These are phyloP conservation scores for Hygrophila difformis DNA, from an alignment of 257 asterid species.

Conservation along the genomic window DNA sequence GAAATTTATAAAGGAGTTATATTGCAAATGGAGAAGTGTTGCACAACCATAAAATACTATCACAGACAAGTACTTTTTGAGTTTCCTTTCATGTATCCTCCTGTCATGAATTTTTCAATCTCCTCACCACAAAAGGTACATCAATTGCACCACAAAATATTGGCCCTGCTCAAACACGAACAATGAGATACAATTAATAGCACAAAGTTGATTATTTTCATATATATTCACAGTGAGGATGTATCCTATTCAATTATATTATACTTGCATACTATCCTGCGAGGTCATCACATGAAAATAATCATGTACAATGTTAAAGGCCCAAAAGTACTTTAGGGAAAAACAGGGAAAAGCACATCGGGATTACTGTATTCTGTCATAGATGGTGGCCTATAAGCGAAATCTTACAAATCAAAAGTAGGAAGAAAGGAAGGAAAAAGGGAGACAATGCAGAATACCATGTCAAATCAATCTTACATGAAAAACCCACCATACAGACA, in stretches of 20 bases:
- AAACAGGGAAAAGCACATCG: too few relatives aligned
- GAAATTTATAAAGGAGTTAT: neutral
- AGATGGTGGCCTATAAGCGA: too few relatives aligned
- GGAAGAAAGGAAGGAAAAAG: too few relatives aligned
- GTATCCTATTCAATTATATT: neutral
- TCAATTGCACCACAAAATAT: slow-evolving; percentile 95
- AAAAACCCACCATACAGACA: too few relatives aligned
- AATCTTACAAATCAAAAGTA: too few relatives aligned
- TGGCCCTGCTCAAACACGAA: slow-evolving; percentile 51
- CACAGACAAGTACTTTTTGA: too few relatives aligned
- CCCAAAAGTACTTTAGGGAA: slow-evolving; percentile 2
- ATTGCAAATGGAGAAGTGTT: neutral
- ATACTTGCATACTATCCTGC: slow-evolving; percentile 99
- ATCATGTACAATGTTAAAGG: slow-evolving; percentile 87
- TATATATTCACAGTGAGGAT: too few relatives aligned
- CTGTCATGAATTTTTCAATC: slow-evolving; percentile 67
- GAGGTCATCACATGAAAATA: slow-evolving; percentile 92
- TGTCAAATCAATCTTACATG: too few relatives aligned
- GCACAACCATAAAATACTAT: neutral
- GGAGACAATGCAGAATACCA: too few relatives aligned
- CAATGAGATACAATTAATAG: neutral
- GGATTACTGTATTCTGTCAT: too few relatives aligned
- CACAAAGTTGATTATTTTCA: too few relatives aligned
- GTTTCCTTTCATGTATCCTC: slow-evolving; percentile 28
- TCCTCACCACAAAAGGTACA: slow-evolving; percentile 92